Base-by-base conservation (phyloP, 306 rosid species). In the Vigna radiata region DNA sequence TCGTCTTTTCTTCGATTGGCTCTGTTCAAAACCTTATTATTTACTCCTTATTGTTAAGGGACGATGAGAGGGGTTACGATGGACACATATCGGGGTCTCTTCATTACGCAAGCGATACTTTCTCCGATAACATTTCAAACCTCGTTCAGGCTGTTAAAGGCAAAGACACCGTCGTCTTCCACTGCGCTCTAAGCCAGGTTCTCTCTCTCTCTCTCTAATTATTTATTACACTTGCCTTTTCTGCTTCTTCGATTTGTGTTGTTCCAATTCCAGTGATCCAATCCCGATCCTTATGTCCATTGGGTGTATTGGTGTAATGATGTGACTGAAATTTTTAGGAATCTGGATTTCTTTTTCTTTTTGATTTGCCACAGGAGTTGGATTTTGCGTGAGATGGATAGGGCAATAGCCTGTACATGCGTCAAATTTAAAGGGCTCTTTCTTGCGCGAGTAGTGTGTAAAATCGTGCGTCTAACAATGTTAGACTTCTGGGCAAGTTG, bases 111-210 rank as follows among this genome's bases (percentile, higher is more conserved):
- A 91, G 88, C 77, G 83, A 81, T 54, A 21, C 83, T 81, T 91
- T 91, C 89, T 79, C 85, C 44, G 89, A 86, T 18, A 85, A 86
- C 81, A 84, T 91, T 10, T 52, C 93, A 2, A 83, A 87, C 70
- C 97, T 91, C 19, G 1, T 87, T 76, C 89, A 84, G 7, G 78
- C 90, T 36, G 92, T 90, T 72, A 80, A 87, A 52, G 97, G 89
- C 65, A 92, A 90, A 82, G 97, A 94, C 69, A 94, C 96, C 72
- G 87, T 92, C 17, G 97, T 94, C 52, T 94, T 91, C 68, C 96
- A 89, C 86, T 94, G 97, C 78, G 96, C 96, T 81, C 87, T 93
- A 4, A 90, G 95, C 79, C 96, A 87, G 91, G 93, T 89, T 58
- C 41, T 21, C 27, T 25, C 27, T 25, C 25, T 27, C 4, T 29